Evolutionary conservation across 1,284 basidiomycete species (phyloP).

Genomic region (Boletus sp.): DNA sequence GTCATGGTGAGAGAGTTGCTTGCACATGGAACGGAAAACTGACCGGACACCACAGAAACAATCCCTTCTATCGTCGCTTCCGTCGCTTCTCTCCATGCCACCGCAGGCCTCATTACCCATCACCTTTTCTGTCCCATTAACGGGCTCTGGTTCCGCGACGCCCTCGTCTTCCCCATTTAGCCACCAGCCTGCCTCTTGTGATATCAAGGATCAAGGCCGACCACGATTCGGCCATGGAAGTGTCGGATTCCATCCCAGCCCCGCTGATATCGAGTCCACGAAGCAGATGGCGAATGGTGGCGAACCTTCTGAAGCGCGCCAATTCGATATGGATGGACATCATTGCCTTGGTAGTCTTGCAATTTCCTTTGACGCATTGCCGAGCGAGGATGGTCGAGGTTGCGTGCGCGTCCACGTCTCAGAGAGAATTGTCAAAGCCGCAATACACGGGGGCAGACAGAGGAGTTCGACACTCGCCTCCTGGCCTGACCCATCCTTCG

Average conservation of each 20-base stretch:
- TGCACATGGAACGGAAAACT: constrained; percentile 15
- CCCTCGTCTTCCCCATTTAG: constrained; percentile 48
- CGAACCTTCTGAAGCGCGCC: constrained; percentile 43
- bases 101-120: constrained; percentile 52
- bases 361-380: constrained; percentile 67
- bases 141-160: constrained; percentile 36
- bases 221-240: constrained; percentile 39
- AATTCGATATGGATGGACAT: constrained; percentile 49
- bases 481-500: constrained; percentile 29
- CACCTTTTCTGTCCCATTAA: constrained; percentile 53
- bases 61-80: constrained; percentile 71
- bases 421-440: constrained; percentile 40
- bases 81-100: constrained; percentile 67
- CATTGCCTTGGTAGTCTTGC: constrained; percentile 57
- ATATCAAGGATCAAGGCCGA: constrained; percentile 60
- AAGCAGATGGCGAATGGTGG: constrained; percentile 33
- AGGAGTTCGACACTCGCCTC: constrained; percentile 32
- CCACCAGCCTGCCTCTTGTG: constrained; percentile 52
- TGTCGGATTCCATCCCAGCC: constrained; percentile 54
- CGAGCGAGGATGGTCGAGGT: constrained; percentile 66
- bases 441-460: constrained; percentile 27
- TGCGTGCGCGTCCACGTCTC: constrained; percentile 69
- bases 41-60: constrained; percentile 38
- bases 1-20: constrained; percentile 57
- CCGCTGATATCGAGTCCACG: constrained; percentile 37